These are phyloP conservation scores for Aureobasidium uvarum DNA, from an alignment of 2,329 filamentous ascomycete genomes.

Conservation along the genomic window DNA sequence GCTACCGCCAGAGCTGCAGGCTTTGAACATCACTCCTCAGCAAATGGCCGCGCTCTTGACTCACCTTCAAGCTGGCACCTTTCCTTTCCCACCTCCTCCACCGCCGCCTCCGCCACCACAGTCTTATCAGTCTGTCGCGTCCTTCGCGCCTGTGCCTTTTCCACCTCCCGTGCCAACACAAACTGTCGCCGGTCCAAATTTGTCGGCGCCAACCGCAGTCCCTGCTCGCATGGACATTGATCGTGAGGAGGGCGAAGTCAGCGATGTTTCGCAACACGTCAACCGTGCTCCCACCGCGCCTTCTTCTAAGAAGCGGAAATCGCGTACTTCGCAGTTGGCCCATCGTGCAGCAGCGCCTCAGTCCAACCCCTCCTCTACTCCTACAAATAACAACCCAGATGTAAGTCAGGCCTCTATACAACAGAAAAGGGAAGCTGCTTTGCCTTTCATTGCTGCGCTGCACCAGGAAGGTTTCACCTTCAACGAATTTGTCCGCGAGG, in stretches of 20 bases:
- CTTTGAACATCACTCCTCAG: constrained; percentile 27
- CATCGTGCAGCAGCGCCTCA: not conserved
- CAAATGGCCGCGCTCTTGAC: constrained; percentile 26
- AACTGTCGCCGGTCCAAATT: not conserved
- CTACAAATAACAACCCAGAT: constrained; percentile 1
- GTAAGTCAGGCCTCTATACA: constrained; percentile 11
- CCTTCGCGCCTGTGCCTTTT: constrained; percentile 16
- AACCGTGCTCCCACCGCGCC: not conserved
- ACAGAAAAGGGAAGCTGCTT: constrained; percentile 18
- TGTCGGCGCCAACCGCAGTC: not conserved
- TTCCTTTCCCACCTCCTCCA: constrained; percentile 20
- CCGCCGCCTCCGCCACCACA: constrained; percentile 12
- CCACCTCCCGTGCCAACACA: constrained; percentile 1
- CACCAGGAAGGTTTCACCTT: constrained; percentile 66
- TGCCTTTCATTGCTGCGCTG: constrained; percentile 38
- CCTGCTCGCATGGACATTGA: constrained; percentile 22
- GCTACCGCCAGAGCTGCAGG: constrained; percentile 26
- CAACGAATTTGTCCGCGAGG: constrained; percentile 69
- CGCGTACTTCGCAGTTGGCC: not conserved
- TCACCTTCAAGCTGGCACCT: constrained; percentile 26
- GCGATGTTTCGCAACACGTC: constrained; percentile 7
- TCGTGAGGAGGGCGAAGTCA: constrained; percentile 29
- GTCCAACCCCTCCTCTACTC: not conserved
- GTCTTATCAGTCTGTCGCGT: not conserved
- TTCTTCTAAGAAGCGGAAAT: constrained; percentile 5